These are phyloP conservation scores for Hemerocallis citrina DNA, from an alignment of 106 monocot genomes.

Conservation along the genomic window DNA sequence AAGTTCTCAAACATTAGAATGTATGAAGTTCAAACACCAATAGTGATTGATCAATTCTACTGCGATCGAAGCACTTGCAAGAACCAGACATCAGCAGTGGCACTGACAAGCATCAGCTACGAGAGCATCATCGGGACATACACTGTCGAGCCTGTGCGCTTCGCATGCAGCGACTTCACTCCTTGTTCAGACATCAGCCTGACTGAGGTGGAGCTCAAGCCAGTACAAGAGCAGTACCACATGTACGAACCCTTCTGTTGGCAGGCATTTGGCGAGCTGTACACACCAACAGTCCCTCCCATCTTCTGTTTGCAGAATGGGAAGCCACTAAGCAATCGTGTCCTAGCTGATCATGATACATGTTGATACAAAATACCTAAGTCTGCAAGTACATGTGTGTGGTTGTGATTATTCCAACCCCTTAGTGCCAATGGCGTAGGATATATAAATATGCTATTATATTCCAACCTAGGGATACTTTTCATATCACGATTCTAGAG, in stretches of 20 bases:
- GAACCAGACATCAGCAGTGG: constrained; percentile 72
- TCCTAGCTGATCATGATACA: constrained; percentile 44
- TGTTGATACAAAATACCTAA: constrained; percentile 31
- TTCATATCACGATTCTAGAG: too few relatives aligned
- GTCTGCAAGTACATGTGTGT: neutral
- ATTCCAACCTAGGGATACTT: too few relatives aligned
- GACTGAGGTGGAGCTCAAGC: constrained; percentile 44
- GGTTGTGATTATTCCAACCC: neutral
- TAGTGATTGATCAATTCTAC: constrained; percentile 87
- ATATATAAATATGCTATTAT: neutral
- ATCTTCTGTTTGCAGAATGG: constrained; percentile 60
- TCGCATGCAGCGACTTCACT: constrained; percentile 70
- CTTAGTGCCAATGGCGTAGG: neutral
- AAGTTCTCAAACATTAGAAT: constrained; percentile 75
- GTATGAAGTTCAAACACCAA: constrained; percentile 67
- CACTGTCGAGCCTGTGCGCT: constrained; percentile 73
- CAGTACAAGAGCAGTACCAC: constrained; percentile 48
- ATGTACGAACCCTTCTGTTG: constrained; percentile 77
- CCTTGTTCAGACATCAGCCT: constrained; percentile 75
- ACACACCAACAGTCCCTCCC: constrained; percentile 46
- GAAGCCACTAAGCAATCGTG: constrained; percentile 57
- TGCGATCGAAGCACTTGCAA: constrained; percentile 63
- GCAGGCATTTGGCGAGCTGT: constrained; percentile 61
- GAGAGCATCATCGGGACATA: constrained; percentile 72
- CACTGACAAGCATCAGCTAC: constrained; percentile 53